Evolutionary conservation across 108 stramenopile genomes (phyloP).

Genomic region (Stephanodiscus minutulus): DNA sequence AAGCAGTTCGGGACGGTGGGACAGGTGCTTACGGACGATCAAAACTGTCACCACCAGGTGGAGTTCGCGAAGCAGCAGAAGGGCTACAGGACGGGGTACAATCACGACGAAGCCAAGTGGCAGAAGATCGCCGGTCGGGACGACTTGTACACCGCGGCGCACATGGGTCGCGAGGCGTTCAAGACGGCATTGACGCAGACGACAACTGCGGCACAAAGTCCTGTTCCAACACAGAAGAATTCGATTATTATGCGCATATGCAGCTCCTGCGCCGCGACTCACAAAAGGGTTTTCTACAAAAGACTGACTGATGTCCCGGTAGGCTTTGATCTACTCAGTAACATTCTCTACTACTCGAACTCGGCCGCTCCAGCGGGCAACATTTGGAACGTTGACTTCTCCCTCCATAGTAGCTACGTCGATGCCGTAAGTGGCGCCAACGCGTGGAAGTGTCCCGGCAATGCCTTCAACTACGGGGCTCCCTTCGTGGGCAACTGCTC

Average conservation of each 20-base stretch:
- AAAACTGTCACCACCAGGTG: slow-evolving; percentile 12
- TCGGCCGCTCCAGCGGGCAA: slow-evolving; percentile 19
- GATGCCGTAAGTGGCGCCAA: slow-evolving; percentile 39
- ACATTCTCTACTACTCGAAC: slow-evolving; percentile 35
- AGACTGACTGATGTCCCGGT: slow-evolving; percentile 37
- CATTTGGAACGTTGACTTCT: slow-evolving; percentile 40
- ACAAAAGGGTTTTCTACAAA: slow-evolving; percentile 45
- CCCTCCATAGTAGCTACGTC: slow-evolving; percentile 39
- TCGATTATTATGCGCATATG: slow-evolving; percentile 33
- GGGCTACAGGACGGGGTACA: slow-evolving; percentile 35
- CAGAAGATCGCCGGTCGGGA: slow-evolving; percentile 40
- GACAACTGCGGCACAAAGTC: slow-evolving; percentile 1
- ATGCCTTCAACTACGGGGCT: slow-evolving; percentile 26
- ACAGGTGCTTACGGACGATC: slow-evolving; percentile 27
- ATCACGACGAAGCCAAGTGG: slow-evolving; percentile 21
- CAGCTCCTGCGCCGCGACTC: slow-evolving; percentile 21
- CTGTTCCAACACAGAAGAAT: neutral
- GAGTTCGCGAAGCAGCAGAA: slow-evolving; percentile 17
- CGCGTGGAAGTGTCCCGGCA: slow-evolving; percentile 42
- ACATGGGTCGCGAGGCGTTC: slow-evolving; percentile 35
- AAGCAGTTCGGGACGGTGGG: slow-evolving; percentile 30
- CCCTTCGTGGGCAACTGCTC: slow-evolving; percentile 34
- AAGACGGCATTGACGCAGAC: slow-evolving; percentile 10
- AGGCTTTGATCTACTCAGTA: slow-evolving; percentile 27
- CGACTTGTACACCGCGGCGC: neutral